phyloP scores from a whole-genome alignment of 305 asterid genomes.

The Fraxinus angustifolia region DNA sequence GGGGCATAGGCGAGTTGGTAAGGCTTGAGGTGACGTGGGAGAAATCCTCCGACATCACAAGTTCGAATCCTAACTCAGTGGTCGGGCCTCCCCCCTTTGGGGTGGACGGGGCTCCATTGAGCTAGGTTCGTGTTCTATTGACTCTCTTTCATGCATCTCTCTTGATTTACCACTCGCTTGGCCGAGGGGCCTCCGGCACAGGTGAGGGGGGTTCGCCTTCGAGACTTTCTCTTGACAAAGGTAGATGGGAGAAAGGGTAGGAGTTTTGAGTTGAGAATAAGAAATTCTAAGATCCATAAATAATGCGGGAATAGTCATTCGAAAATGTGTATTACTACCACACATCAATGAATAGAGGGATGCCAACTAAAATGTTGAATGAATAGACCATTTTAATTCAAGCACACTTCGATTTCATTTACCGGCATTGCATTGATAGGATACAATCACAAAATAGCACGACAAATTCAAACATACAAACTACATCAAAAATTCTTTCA shows the following conservation, averaged over 20 bases:
- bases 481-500: conserved; percentile 16
- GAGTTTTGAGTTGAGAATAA: neutral
- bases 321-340: neutral
- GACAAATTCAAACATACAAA: conserved; percentile 1
- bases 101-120: too few species aligned
- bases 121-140: too few species aligned
- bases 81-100: too few species aligned
- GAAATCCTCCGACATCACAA: too few species aligned
- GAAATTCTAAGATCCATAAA: neutral
- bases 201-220: too few species aligned
- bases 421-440: neutral
- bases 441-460: neutral
- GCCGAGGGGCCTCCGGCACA: too few species aligned
- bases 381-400: neutral
- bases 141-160: too few species aligned
- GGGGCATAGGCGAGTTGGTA: too few species aligned
- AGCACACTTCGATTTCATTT: neutral
- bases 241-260: neutral
- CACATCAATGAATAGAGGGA: neutral
- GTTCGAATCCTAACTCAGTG: too few species aligned
- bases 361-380: neutral
- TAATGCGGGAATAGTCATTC: neutral
- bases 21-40: too few species aligned
- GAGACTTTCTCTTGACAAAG: too few species aligned
- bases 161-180: too few species aligned